Evolutionary conservation across 805 yeast genomes (phyloP).

Genomic region (Pichia cabralensis): DNA sequence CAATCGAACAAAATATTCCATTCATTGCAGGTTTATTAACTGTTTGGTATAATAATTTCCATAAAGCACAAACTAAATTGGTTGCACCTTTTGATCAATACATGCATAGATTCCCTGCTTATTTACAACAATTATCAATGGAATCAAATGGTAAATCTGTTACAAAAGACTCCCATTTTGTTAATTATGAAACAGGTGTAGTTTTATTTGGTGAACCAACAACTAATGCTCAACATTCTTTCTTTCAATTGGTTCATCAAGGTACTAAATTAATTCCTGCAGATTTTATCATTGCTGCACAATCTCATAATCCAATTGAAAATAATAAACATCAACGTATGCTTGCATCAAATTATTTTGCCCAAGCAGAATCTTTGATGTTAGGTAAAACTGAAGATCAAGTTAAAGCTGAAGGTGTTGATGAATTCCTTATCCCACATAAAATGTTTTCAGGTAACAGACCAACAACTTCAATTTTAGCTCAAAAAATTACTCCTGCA

Average conservation of each 20-base stretch:
- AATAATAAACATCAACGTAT: constrained; percentile 89
- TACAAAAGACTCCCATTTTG: constrained; percentile 82
- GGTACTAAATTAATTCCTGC: constrained; percentile 97
- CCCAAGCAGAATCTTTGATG: constrained; percentile 96
- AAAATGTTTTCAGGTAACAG: constrained; percentile 96
- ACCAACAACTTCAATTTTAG: constrained; percentile 95
- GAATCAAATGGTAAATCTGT: constrained; percentile 98
- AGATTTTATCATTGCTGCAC: constrained; percentile 93
- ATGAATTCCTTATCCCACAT: constrained; percentile 85
- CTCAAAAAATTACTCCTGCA: constrained; percentile 94
- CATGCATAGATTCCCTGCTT: constrained; percentile 98
- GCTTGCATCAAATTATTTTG: constrained; percentile 98
- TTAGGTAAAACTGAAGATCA: constrained; percentile 83
- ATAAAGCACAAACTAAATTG: constrained; percentile 95
- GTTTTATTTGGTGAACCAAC: constrained; percentile 98
- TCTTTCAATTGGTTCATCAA: constrained; percentile 99
- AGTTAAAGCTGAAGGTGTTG: constrained; percentile 77
- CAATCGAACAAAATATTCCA: constrained; percentile 88
- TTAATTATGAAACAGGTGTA: constrained; percentile 92
- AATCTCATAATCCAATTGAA: constrained; percentile 96
- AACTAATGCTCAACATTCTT: constrained; percentile 97
- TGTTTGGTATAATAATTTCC: constrained; percentile 98
- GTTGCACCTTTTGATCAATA: constrained; percentile 99
- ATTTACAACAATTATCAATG: constrained; percentile 97
- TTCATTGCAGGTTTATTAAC: constrained; percentile 85